Evolutionary conservation across 371 early-diverging fungal species (phyloP), one percentile per base, ranked within the genome.

Genomic region (Haplosporangium sp.): DNA sequence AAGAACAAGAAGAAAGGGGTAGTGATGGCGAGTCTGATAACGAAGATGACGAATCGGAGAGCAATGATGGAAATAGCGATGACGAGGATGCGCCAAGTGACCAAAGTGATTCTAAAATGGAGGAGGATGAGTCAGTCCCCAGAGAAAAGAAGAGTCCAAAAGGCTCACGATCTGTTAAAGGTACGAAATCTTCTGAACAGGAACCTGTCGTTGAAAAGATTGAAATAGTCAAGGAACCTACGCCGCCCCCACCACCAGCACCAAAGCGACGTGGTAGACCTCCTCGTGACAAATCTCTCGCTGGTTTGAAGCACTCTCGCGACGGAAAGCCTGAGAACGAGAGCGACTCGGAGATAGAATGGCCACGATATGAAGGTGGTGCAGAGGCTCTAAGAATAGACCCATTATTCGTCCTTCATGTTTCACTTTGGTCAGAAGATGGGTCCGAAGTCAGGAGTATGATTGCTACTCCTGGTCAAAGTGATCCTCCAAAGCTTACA

Each of bases 341-440:
- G 37, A 57, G 27, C 6, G 88, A 76, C 84, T 84, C 55, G 3
- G 66, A 66, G n/a, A 17, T 42, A 7, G 66, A 67, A 35, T 52
- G 63, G 62, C 61, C 63, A 1, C 63, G 38, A 2, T 61, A 67
- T 34, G 57, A 48, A 39, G 57, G 57, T 27, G 73, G 63, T 34
- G 67, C 62, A 34, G 53, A 44, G 10, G 61, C 64, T 3, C 40
- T 68, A 17, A 52, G 17, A 19, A 58, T 59, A 3, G 89, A 87
- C 34, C 92, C 92, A 5, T 90, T 92, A 66, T 92, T 87, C 75
- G 90, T 94, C n/a, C 84, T 94, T 19, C 94, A 94, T 74, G 91
- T 89, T 20, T 92, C 94, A 8, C 77, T 94, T 19, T 92, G 93
- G 92, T 91, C 92, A 3, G 92, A 89, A 13, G 91, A 91, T 76